A percentile compares a stretch with the other conserved stretches of the same genome.
phyloP scores from a whole-genome alignment of 2,329 filamentous ascomycete genomes.

The Xylaria sp. region DNA sequence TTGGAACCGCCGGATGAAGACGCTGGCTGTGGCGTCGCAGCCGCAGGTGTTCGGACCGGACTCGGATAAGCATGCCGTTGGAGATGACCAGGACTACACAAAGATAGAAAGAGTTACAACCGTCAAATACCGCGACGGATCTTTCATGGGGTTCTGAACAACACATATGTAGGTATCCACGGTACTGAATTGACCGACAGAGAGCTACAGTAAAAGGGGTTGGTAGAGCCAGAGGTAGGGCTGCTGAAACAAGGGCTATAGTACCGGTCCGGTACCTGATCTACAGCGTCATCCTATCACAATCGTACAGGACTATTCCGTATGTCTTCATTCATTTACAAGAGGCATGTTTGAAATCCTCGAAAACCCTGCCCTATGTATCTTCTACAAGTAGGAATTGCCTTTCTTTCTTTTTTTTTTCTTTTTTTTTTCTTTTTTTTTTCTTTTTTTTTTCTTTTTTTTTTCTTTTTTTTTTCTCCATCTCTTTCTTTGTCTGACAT shows the following conservation, averaged over 20 bases:
- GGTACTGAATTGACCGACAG: not conserved
- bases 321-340: not conserved
- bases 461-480: not conserved
- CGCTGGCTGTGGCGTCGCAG: not conserved
- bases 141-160: not conserved
- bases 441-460: not conserved
- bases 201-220: not conserved
- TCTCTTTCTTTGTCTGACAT: not conserved
- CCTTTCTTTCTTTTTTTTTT: not conserved
- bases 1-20: not conserved
- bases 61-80: conserved; percentile 12
- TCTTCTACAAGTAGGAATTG: not conserved
- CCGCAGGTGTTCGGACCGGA: not conserved
- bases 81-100: conserved; percentile 8
- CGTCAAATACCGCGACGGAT: not conserved
- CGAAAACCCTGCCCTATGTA: not conserved
- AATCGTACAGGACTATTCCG: not conserved
- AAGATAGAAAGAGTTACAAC: not conserved
- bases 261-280: conserved; percentile 7
- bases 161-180: no score
- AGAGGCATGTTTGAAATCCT: not conserved
- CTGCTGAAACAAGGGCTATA: conserved; percentile 4
- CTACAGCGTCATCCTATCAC: not conserved
- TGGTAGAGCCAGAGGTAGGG: not conserved
- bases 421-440: not conserved